These are phyloP conservation scores for Scorias spongiosa DNA, from an alignment of 2,329 filamentous ascomycete species.

Conservation along the genomic window DNA sequence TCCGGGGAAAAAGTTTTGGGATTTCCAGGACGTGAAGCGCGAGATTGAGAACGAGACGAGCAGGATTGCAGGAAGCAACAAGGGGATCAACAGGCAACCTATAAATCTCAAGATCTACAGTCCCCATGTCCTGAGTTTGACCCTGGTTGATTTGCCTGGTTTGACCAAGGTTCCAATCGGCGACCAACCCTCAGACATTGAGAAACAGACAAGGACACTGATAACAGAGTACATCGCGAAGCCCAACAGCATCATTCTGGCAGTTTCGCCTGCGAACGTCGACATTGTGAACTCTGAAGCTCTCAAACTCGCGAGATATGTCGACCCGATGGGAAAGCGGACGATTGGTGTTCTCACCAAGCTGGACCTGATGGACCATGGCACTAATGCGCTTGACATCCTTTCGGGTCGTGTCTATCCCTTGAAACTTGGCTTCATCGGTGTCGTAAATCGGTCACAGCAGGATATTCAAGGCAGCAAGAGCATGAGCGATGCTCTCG, in stretches of 20 bases:
- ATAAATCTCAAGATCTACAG: conserved; percentile 99
- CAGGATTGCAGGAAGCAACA: conserved; percentile 89
- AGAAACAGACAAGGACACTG: conserved; percentile 92
- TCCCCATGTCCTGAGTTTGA: conserved; percentile 88
- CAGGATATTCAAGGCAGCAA: conserved; percentile 96
- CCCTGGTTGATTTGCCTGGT: conserved; percentile 86
- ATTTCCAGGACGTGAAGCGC: conserved; percentile 84
- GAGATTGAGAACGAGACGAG: conserved; percentile 97
- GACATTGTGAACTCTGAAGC: conserved; percentile 98
- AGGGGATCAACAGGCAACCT: conserved; percentile 91
- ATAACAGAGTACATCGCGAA: conserved; percentile 98
- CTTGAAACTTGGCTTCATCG: conserved; percentile 92
- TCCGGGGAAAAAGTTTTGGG: conserved; percentile 72
- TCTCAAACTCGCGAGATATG: conserved; percentile 88
- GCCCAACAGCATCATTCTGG: conserved; percentile 93
- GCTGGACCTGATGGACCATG: conserved; percentile 95
- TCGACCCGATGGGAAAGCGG: conserved; percentile 82
- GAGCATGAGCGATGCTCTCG: conserved; percentile 79
- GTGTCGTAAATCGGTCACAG: conserved; percentile 93
- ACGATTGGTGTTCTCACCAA: conserved; percentile 97
- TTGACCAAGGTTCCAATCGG: conserved; percentile 96
- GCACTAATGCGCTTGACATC: conserved; percentile 94
- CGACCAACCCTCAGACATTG: conserved; percentile 92
- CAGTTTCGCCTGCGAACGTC: conserved; percentile 93
- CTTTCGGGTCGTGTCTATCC: conserved; percentile 95